These are phyloP conservation scores for Picocystis sp. DNA, from an alignment of 163 green algal species.

Conservation along the genomic window DNA sequence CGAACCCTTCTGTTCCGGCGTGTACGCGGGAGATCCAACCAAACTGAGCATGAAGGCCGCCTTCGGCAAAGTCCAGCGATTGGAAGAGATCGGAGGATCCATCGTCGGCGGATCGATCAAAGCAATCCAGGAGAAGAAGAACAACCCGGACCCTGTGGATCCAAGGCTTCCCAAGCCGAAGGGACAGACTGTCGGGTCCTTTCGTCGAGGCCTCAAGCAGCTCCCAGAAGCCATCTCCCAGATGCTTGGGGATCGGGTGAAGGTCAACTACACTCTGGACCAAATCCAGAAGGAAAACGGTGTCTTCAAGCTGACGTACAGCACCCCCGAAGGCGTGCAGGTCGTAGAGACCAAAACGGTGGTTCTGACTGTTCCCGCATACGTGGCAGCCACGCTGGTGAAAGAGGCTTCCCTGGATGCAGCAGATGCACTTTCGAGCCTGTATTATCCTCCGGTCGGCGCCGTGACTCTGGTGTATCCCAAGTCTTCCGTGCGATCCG, in stretches of 20 bases:
- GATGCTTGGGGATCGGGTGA: slow-evolving; percentile 28
- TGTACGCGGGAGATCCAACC: slow-evolving; percentile 88
- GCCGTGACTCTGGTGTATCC: slow-evolving; percentile 87
- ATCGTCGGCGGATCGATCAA: slow-evolving; percentile 84
- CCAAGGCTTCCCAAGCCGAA: slow-evolving; percentile 73
- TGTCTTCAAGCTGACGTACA: slow-evolving; percentile 51
- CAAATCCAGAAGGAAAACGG: slow-evolving; percentile 30
- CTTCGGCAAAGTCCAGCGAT: slow-evolving; percentile 64
- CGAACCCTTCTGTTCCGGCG: slow-evolving; percentile 96
- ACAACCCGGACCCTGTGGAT: slow-evolving; percentile 61
- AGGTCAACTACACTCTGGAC: slow-evolving; percentile 50
- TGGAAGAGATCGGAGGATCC: slow-evolving; percentile 78
- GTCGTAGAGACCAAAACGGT: slow-evolving; percentile 39
- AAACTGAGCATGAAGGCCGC: slow-evolving; percentile 95
- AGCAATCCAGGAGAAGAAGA: slow-evolving; percentile 54
- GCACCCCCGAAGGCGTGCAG: slow-evolving; percentile 54
- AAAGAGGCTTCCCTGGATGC: slow-evolving; percentile 22
- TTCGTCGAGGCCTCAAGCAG: slow-evolving; percentile 65
- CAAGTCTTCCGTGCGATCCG: slow-evolving; percentile 39
- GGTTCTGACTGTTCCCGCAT: slow-evolving; percentile 68
- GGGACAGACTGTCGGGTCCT: slow-evolving; percentile 88
- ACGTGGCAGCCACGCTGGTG: slow-evolving; percentile 65
- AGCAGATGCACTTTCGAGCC: slow-evolving; percentile 39
- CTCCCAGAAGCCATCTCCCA: slow-evolving; percentile 75
- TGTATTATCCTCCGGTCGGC: slow-evolving; percentile 90